These are phyloP conservation scores for Nicotiana tabacum DNA, from an alignment of 257 asterid genomes.

Conservation along the genomic window DNA sequence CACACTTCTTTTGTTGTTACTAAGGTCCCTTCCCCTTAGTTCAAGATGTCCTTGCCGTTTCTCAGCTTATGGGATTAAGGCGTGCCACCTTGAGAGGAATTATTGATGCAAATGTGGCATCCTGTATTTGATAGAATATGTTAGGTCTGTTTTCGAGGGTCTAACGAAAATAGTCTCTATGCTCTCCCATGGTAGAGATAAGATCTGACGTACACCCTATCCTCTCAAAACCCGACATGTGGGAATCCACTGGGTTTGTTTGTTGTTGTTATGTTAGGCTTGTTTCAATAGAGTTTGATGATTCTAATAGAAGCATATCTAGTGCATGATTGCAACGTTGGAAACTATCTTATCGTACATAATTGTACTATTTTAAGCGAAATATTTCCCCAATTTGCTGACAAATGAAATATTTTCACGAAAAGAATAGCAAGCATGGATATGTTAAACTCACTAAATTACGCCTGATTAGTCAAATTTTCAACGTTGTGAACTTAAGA, in stretches of 20 bases:
- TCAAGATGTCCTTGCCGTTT: too few species aligned
- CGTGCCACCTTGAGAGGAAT: too few species aligned
- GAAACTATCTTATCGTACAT: not conserved
- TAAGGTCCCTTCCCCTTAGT: too few species aligned
- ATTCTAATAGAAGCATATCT: not conserved
- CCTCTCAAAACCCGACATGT: too few species aligned
- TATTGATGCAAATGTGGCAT: too few species aligned
- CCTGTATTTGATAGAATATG: not conserved
- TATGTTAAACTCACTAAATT: not conserved
- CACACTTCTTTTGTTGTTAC: too few species aligned
- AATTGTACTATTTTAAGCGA: not conserved
- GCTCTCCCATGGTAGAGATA: fast-evolving
- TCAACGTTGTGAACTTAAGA: not conserved
- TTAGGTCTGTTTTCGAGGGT: not conserved
- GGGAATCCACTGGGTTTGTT: too few species aligned
- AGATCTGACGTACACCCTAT: too few species aligned
- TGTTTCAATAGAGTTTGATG: not conserved
- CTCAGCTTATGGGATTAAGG: too few species aligned
- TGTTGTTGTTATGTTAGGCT: not conserved
- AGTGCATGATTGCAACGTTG: not conserved
- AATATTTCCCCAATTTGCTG: not conserved
- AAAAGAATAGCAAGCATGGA: not conserved
- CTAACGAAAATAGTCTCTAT: too few species aligned
- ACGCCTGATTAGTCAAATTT: not conserved
- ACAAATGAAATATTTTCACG: not conserved